Evolutionary conservation across 2,329 filamentous ascomycete species (phyloP), one percentile per base, ranked within the genome.

Genomic region (Trichoderma sp.): DNA sequence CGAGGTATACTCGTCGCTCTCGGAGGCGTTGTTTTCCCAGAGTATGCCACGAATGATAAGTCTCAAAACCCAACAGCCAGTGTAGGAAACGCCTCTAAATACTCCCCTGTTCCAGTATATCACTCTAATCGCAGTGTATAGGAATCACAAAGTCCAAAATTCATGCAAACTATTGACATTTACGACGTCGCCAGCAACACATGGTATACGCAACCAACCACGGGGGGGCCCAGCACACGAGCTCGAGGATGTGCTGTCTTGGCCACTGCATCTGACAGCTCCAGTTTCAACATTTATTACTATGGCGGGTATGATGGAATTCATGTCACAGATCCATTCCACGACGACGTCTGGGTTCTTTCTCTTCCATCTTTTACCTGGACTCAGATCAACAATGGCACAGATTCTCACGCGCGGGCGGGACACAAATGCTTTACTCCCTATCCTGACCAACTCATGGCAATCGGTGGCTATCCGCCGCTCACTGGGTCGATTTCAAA

Each of bases 251-350:
- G 93, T 75, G 90, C 92, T 4, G 90, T 93, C 0, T 88, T 93
- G 1, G 91, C 88, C n/a, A 83, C 88, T 0, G 89, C 92, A 16
- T 83, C 88, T 56, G 92, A 94, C 75, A 84, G 83, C 40, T 92
- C 91, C 13, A 93, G 90, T 70, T 92, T 91, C 79, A 94, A 94
- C 76, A 89, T 96, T 61, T 94, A 95, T 82, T 93, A 92, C 81
- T 96, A 93, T 74, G 93, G 92, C 19, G 93, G 93, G 0, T 94
- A 91, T 75, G 80, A 88, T 69, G 88, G 87, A 0, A 72, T 89
- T 6, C 69, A 84, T 68, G 33, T 70, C 0, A 63, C 56, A 0
- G 70, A 79, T 0, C 70, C 77, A 19, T 87, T 83, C 72, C 83
- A 78, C 66, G 88, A 93, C 70, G 91, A 92, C 58, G 91, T 95